Base-by-base conservation (phyloP, 768 basidiomycete genomes). In the Neoboletus subvelutipes region DNA sequence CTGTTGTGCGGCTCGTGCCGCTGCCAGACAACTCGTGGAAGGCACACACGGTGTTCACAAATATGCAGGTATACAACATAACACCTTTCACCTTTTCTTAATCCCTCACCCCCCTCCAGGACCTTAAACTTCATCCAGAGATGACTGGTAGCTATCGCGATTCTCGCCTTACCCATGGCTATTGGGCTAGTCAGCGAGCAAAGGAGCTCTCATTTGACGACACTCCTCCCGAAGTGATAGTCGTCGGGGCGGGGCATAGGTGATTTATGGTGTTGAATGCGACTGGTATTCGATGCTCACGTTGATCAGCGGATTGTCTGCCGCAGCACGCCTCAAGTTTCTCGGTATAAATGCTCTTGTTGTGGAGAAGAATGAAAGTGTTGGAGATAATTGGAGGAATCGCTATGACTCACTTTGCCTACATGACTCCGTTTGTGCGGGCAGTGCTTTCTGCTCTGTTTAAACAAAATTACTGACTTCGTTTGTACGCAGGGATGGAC, bases 181-280 rank as follows among this genome's bases (percentile, higher is more conserved):
- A 49, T 26, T 55, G 54, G 54, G 47, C 46, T 11, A 34, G 17
- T 42, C 37, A 34, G 29, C 54, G 40, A 31, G 47, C 28, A 24
- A 24, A 50, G 33, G 54, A 55, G 3, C 47, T 24, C 39, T 55
- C 46, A 13, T 55, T 26, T 36, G 40, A 50, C 17, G 40, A 50
- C 8, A 3, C 24, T 17, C 11, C 53, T 17, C 54, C 54, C 33
- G 54, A 55, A 50, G 87, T 86, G 11, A 68, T 88, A 37, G 73
- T 88, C 36, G 73, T 86, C 22, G 83, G 85, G 8, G 85, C 77
- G 3, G 85, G 85, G 0, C 88, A 88, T 56, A 80, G 54, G 54
- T 54, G n/a, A 49, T n/a, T 24, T 6, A 15, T 9, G 78, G 59
- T 88, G 84, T 3, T 67, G 28, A 50, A 28, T 90, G 37, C 79